These are phyloP conservation scores for Globisporangium megalacanthum DNA, from an alignment of 352 stramenopile species.

Conservation along the genomic window DNA sequence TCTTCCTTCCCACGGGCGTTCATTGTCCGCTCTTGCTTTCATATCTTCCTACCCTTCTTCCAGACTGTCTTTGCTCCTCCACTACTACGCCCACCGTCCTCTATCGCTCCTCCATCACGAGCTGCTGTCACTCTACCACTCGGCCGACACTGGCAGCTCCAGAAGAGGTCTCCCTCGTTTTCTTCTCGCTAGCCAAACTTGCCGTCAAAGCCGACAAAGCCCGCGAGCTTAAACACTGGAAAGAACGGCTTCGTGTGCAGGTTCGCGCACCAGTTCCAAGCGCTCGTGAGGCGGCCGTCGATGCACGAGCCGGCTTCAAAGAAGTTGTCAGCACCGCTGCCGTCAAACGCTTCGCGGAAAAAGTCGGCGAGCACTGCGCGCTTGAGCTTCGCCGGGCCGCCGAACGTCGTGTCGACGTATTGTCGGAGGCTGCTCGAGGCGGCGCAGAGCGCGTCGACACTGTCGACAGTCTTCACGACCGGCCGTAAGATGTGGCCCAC, in stretches of 20 bases:
- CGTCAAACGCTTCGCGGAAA: conserved; percentile 95
- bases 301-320: conserved; percentile 96
- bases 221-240: conserved; percentile 95
- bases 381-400: conserved; percentile 74
- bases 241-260: conserved; percentile 93
- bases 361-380: conserved; percentile 94
- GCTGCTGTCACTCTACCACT: not conserved
- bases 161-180: not conserved
- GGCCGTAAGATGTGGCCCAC: conserved; percentile 84
- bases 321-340: conserved; percentile 93
- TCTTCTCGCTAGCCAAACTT: conserved; percentile 80
- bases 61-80: no score
- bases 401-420: conserved; percentile 85
- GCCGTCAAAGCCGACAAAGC: conserved; percentile 96
- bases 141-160: no score
- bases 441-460: conserved; percentile 51
- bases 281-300: conserved; percentile 94
- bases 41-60: no score
- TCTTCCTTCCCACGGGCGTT: not conserved
- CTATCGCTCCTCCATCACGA: conserved; percentile 1
- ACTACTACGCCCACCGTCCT: not conserved
- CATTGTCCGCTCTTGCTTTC: not conserved
- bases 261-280: conserved; percentile 98
- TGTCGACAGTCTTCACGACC: conserved; percentile 86
- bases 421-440: conserved; percentile 36